Base-by-base conservation (phyloP, 2,329 filamentous ascomycete species). In the Sphaerulina musiva region DNA sequence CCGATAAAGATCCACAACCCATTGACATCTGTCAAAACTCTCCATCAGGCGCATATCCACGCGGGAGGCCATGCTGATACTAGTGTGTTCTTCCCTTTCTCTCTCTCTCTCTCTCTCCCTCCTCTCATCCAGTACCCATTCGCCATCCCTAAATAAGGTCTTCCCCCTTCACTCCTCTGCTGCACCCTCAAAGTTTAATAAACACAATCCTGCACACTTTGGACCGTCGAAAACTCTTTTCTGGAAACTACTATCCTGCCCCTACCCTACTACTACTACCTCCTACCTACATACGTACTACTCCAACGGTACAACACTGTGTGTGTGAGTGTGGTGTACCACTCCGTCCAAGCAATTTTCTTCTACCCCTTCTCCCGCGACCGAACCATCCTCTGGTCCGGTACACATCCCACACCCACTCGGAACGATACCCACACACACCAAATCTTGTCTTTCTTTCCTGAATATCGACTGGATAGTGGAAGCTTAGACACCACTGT, bases 21-120 rank as follows among this genome's bases (percentile, higher is more conserved):
- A 40, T 46, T 53, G 54, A 56, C 42, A 56, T 48, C 46, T 56
- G 54, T 56, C 50, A 56, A 51, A 46, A 47, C 20, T 20, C 20
- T 2, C 20, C 20, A 20, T 38, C 20, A 20, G 50, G 23, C 46
- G 46, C 41, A 41, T 39, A 44, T 53, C 54, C 50, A 53, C 41
- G 50, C 50, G 54, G 48, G 54, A 53, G 41, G 32, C 50, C 26
- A 29, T 29, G 26, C 26, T 29, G 26, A 29, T 7, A 6, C 26
- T 29, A 29, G 26, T 29, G 26, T 29, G 26, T 29, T 29, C 4
- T 4, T 29, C 4, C 26, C 4, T 4, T 29, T 29, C 26, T 29
- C 26, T 29, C 14, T 17, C 14, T 17, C 14, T 17, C 14, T 17
- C 14, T 17, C 14, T 17, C 14, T 17, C 14, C 1, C 14, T 17